These are phyloP conservation scores for Phytophthora pistaciae DNA, from an alignment of 352 stramenopile species.

Conservation along the genomic window DNA sequence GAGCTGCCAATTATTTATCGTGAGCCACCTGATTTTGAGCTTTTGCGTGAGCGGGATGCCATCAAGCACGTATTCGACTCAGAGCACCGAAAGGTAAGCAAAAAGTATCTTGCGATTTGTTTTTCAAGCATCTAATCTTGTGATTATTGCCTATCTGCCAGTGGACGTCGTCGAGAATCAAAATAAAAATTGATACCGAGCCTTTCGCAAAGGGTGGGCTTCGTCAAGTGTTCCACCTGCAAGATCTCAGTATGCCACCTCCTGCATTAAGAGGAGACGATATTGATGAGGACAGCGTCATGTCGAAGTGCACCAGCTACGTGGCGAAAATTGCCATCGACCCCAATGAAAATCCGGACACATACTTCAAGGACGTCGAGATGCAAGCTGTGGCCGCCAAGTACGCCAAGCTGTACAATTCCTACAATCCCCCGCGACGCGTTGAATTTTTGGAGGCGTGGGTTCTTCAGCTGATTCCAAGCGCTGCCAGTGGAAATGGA, in stretches of 20 bases:
- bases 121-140: background rate
- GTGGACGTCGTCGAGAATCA: constrained; percentile 76
- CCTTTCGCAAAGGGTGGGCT: constrained; percentile 71
- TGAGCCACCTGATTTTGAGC: constrained; percentile 69
- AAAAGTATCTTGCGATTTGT: background rate
- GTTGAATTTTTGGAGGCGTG: constrained; percentile 84
- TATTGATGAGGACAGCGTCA: constrained; percentile 30
- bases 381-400: constrained; percentile 87
- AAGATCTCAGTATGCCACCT: constrained; percentile 61
- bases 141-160: constrained; percentile 15
- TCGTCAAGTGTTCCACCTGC: constrained; percentile 76
- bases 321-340: constrained; percentile 88
- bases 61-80: constrained; percentile 88
- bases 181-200: constrained; percentile 78
- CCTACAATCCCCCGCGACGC: constrained; percentile 77
- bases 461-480: constrained; percentile 75
- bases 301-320: constrained; percentile 54
- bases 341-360: constrained; percentile 80
- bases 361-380: constrained; percentile 88
- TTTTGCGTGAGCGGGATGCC: constrained; percentile 68
- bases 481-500: constrained; percentile 24
- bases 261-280: constrained; percentile 20
- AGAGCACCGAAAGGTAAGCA: constrained; percentile 61
- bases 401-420: constrained; percentile 85
- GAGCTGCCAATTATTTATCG: constrained; percentile 69